A percentile compares a stretch with the other conserved stretches of the same genome.
These are phyloP conservation scores for Cornus controversa DNA, from an alignment of 148 eudicot genomes.

Conservation along the genomic window DNA sequence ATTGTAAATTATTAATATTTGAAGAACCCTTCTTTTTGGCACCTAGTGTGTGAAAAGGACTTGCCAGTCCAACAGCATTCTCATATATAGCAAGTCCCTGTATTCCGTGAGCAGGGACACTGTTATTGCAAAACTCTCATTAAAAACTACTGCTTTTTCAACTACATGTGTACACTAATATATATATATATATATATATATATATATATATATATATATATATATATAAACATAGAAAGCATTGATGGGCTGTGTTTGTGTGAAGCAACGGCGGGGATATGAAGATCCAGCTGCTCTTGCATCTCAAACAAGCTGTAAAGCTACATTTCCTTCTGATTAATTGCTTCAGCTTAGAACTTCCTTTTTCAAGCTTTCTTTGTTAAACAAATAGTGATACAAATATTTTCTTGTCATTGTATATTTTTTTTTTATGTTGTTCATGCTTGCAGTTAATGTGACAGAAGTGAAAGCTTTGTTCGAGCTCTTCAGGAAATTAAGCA, in stretches of 20 bases:
- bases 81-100: too few species aligned
- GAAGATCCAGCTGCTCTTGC: slow-evolving; percentile 28
- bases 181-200: too few species aligned
- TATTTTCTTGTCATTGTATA: neutral
- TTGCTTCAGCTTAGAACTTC: too few species aligned
- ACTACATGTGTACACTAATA: too few species aligned
- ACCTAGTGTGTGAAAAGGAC: too few species aligned
- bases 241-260: slow-evolving; percentile 25
- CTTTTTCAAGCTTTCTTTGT: neutral
- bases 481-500: slow-evolving; percentile 32
- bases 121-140: too few species aligned
- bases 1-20: too few species aligned
- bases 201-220: neutral
- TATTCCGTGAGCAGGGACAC: too few species aligned
- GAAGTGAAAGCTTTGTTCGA: slow-evolving; percentile 41
- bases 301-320: slow-evolving; percentile 33
- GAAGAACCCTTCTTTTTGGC: too few species aligned
- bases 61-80: too few species aligned
- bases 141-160: too few species aligned
- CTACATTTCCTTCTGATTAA: too few species aligned
- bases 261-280: slow-evolving; percentile 14
- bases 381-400: neutral
- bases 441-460: slow-evolving; percentile 28
- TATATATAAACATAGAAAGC: slow-evolving; percentile 11
- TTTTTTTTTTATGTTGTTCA: neutral